Percentiles rank a stretch among this genome's conserved stretches.
Evolutionary conservation across 768 basidiomycete genomes (phyloP).

Genomic region (Hygrocybe coccinea): DNA sequence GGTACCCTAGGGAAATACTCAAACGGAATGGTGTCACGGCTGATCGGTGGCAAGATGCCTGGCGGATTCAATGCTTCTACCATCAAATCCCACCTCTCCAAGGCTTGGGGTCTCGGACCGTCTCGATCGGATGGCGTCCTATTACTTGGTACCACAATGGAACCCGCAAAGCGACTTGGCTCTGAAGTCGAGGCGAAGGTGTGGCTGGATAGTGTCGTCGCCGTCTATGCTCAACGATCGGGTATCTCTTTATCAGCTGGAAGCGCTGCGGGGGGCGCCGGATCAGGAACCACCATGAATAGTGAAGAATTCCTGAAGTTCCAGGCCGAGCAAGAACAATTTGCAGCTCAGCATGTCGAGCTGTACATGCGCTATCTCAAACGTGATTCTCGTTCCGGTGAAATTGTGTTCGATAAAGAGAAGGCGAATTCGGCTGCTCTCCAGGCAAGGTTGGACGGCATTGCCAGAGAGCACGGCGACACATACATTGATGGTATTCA

Average conservation of each 20-base stretch:
- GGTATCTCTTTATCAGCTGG: constrained; percentile 80
- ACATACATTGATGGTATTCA: constrained; percentile 91
- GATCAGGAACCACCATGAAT: constrained; percentile 86
- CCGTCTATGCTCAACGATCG: constrained; percentile 80
- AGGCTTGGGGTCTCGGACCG: constrained; percentile 91
- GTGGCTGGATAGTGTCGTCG: constrained; percentile 85
- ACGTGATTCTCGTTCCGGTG: constrained; percentile 88
- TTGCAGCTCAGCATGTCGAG: constrained; percentile 90
- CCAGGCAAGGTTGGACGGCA: constrained; percentile 83
- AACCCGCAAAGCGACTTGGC: constrained; percentile 88
- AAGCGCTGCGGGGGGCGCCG: constrained; percentile 54
- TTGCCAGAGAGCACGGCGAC: constrained; percentile 90
- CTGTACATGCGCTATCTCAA: constrained; percentile 96
- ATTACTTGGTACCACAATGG: constrained; percentile 84
- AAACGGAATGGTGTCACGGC: constrained; percentile 78
- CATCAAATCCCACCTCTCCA: constrained; percentile 83
- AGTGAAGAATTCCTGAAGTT: constrained; percentile 98
- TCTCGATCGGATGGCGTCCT: constrained; percentile 88
- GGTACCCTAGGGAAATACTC: constrained; percentile 94
- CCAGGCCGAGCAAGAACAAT: constrained; percentile 87
- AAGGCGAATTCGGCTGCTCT: constrained; percentile 67
- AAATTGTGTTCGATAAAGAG: constrained; percentile 83
- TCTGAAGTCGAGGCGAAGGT: constrained; percentile 90
- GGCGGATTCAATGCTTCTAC: constrained; percentile 95
- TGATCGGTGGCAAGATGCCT: constrained; percentile 92